Evolutionary conservation across 2,329 filamentous ascomycete genomes (phyloP).

Genomic region (Trichoderma sp.): DNA sequence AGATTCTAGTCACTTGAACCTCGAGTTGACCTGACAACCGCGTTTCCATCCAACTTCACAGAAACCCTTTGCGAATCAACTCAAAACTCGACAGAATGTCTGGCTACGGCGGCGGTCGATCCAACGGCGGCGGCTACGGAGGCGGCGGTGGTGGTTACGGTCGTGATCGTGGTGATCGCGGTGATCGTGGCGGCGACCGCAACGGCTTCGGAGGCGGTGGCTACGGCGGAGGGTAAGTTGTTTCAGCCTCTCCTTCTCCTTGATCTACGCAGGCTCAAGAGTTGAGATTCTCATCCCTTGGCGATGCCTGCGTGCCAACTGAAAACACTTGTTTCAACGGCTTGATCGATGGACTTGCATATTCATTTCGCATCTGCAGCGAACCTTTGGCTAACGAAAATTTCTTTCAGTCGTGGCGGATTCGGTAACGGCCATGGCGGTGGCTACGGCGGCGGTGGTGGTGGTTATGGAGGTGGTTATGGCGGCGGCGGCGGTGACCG

Average conservation of each 20-base stretch:
- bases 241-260: not conserved
- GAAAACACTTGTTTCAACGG: not conserved
- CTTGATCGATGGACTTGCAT: not conserved
- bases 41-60: not conserved
- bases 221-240: conserved; percentile 39
- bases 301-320: not conserved
- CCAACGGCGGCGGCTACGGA: conserved; percentile 33
- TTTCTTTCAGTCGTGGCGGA: conserved; percentile 45
- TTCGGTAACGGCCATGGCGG: conserved; percentile 37
- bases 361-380: not conserved
- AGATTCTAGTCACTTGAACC: not conserved
- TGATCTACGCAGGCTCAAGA: not conserved
- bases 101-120: conserved; percentile 42
- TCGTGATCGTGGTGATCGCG: conserved; percentile 46
- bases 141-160: conserved; percentile 38
- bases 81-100: conserved; percentile 41
- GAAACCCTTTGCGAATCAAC: conserved; percentile 14
- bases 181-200: conserved; percentile 47
- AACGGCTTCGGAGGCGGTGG: conserved; percentile 39
- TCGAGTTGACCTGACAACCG: conserved; percentile 17
- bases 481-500: conserved; percentile 77
- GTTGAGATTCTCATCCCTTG: not conserved
- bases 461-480: conserved; percentile 33
- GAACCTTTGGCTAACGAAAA: conserved; percentile 35
- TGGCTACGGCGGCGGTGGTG: conserved; percentile 34